A percentile compares a stretch with the other conserved stretches of the same genome.
phyloP scores from a whole-genome alignment of 441 rosid genomes.

The Bocquillonia castaneifolia region DNA sequence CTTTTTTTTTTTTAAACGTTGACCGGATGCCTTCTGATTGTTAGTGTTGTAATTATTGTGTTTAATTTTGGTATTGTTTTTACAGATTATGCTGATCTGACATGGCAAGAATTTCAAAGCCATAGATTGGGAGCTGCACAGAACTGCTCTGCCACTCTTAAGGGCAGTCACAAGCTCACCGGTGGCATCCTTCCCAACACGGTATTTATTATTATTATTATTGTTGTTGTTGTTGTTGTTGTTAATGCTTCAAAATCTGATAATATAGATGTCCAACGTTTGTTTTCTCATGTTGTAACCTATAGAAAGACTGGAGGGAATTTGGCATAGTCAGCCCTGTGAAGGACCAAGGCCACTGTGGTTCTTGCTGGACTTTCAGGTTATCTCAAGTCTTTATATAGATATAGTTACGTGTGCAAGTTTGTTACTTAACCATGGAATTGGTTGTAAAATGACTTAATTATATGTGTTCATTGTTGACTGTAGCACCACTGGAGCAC shows the following conservation, averaged over 20 bases:
- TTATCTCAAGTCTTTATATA: constrained; percentile 18
- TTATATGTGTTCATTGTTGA: neutral
- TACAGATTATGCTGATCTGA: constrained; percentile 83
- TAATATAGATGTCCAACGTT: neutral
- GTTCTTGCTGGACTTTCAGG: constrained; percentile 99
- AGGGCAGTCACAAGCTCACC: constrained; percentile 74
- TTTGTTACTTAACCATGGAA: neutral
- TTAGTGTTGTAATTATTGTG: neutral
- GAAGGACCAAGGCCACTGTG: constrained; percentile 83
- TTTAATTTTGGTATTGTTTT: neutral
- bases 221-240: no score
- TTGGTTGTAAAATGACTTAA: neutral
- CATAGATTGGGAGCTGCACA: constrained; percentile 87
- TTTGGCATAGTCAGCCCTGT: constrained; percentile 82
- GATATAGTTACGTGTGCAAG: no score
- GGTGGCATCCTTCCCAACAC: constrained; percentile 47
- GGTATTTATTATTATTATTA: constrained; percentile 36
- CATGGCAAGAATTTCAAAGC: constrained; percentile 83
- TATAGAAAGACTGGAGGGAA: constrained; percentile 92
- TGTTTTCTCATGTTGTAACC: constrained; percentile 4
- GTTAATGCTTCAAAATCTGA: no score
- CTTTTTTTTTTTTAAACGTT: neutral
- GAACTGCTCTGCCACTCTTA: constrained; percentile 86
- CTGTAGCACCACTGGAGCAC: constrained; percentile 88
- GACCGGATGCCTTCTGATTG: neutral